Base-by-base conservation (phyloP, 352 stramenopile genomes). In the Phytophthora agathidicida region DNA sequence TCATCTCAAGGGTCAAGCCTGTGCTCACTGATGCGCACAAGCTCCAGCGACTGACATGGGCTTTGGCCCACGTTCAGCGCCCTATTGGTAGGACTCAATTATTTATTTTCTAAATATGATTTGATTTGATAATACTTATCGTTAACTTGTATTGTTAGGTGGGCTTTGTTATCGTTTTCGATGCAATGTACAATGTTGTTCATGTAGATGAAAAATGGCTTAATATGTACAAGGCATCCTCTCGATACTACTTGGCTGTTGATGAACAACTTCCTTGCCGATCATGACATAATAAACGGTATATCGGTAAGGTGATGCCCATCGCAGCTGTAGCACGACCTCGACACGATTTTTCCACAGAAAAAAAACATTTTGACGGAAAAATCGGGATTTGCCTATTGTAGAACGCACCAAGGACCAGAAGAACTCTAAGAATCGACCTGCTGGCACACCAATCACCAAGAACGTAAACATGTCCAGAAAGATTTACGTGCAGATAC, bases 131-230 rank as follows among this genome's bases (percentile, higher is more conserved):
- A n/a, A n/a, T n/a, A n/a, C n/a, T n/a, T n/a, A n/a, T n/a, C n/a
- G n/a, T n/a, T n/a, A n/a, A n/a, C n/a, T n/a, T n/a, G n/a, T n/a
- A n/a, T n/a, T n/a, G n/a, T n/a, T 30, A 51, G 37, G 20, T 27
- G 54, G 14, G 6, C 36, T 7, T 22, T 50, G 37, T 3, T 56
- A 31, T 39, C 16, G 26, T n/a, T 35, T 39, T 49, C 14, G 17
- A 56, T 26, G 19, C 27, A 14, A 48, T 63, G 16, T 63, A 56
- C 27, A 37, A 63, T 35, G 20, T 47, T 38, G 53, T 51, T 10
- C 54, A 62, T 36, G 36, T 62, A 17, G 43, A 62, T 27, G 42
- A 62, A 36, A 69, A 68, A 37, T 68, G 49, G 35, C 49, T 68
- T 32, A 58, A 54, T 36, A 23, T 68, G 5, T 33, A 41, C 31